Percentiles rank a stretch among this genome's conserved stretches.
Conservation (phyloP, 495 filamentous ascomycete species). For the Xanthoparmelia taractica region DNA sequence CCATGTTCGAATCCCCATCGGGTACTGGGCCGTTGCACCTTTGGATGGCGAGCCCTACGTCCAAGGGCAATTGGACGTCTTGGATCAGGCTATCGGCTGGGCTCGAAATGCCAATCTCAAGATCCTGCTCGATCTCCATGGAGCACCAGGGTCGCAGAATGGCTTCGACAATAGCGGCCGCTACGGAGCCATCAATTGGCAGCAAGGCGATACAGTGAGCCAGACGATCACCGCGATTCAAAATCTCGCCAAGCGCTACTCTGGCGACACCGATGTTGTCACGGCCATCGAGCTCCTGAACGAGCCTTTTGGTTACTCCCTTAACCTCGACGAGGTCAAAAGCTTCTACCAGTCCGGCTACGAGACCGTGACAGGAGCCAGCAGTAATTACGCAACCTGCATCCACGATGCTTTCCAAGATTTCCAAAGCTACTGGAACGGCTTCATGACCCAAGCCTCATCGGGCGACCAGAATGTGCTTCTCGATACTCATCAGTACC, state of each 20-base stretch:
- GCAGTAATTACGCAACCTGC: constrained; percentile 48
- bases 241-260: constrained; percentile 53
- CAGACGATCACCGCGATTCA: constrained; percentile 52
- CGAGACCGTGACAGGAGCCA: constrained; percentile 44
- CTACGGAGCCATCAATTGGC: constrained; percentile 59
- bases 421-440: constrained; percentile 59
- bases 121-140: constrained; percentile 27
- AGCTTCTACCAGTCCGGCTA: constrained; percentile 60
- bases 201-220: constrained; percentile 46
- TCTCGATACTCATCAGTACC: constrained; percentile 61
- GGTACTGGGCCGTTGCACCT: constrained; percentile 65
- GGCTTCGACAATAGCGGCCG: constrained; percentile 72
- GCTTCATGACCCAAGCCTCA: constrained; percentile 46
- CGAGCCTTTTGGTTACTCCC: constrained; percentile 49
- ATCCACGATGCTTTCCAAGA: constrained; percentile 64
- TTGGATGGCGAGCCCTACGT: constrained; percentile 61
- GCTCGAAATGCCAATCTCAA: constrained; percentile 46
- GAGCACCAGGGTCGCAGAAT: constrained; percentile 70
- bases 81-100: constrained; percentile 63
- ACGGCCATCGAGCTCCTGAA: constrained; percentile 66
- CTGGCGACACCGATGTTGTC: constrained; percentile 54
- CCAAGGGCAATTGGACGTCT: constrained; percentile 58
- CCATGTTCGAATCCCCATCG: constrained; percentile 71
- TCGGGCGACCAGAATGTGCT: constrained; percentile 52
- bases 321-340: constrained; percentile 45